Evolutionary conservation across 2,329 filamentous ascomycete species (phyloP).

Genomic region (Diaporthe longicolla): DNA sequence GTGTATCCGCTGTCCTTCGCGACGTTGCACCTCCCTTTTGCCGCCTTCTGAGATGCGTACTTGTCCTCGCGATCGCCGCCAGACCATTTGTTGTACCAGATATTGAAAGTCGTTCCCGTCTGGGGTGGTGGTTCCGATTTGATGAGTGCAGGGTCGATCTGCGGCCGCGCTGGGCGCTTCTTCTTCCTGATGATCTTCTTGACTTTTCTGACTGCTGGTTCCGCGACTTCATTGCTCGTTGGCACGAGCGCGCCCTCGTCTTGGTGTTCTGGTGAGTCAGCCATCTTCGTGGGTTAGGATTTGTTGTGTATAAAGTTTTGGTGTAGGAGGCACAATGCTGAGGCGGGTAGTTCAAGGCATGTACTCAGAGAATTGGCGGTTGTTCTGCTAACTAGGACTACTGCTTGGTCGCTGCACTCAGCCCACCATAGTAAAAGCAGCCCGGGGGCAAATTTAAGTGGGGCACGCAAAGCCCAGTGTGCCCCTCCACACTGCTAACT

Average conservation of each 20-base stretch:
- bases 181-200: conserved; percentile 96
- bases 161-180: conserved; percentile 87
- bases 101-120: conserved; percentile 96
- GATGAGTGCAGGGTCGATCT: conserved; percentile 88
- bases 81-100: conserved; percentile 99
- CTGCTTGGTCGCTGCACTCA: too few species aligned
- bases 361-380: background rate
- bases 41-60: conserved; percentile 85
- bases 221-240: conserved; percentile 46
- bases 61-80: conserved; percentile 96
- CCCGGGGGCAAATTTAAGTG: conserved; percentile 32
- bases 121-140: conserved; percentile 89
- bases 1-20: conserved; percentile 85
- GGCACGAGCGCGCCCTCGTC: conserved; percentile 51
- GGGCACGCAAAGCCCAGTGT: conserved; percentile 22
- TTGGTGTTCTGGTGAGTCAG: conserved; percentile 44
- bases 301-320: background rate
- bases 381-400: too few species aligned
- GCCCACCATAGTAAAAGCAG: background rate
- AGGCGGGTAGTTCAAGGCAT: background rate
- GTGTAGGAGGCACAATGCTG: conserved; percentile 30
- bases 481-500: conserved; percentile 18
- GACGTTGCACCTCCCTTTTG: conserved; percentile 89
- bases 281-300: conserved; percentile 43
- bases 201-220: conserved; percentile 72